These are phyloP conservation scores for Podaxis sp. DNA, from an alignment of 768 basidiomycete species.

Conservation along the genomic window DNA sequence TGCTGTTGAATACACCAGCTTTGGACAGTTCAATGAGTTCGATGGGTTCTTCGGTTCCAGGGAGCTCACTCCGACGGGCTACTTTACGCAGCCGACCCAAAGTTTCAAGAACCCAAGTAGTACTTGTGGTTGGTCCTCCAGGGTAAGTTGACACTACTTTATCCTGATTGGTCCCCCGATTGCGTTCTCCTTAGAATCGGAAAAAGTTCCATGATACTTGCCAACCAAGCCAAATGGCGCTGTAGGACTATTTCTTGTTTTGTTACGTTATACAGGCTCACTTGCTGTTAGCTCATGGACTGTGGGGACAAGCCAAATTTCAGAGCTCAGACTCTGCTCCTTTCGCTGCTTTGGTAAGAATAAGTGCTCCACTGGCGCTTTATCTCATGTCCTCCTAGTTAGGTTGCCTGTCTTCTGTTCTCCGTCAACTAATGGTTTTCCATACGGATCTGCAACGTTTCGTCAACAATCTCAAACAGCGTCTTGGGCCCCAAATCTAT, in stretches of 20 bases:
- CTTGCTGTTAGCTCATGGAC: constrained; percentile 46
- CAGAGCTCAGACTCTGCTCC: constrained; percentile 62
- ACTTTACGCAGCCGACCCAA: constrained; percentile 40
- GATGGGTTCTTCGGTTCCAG: constrained; percentile 31
- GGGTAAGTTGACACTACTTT: constrained; percentile 36
- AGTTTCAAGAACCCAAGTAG: constrained; percentile 48
- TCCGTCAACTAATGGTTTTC: constrained; percentile 72
- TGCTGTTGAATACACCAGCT: constrained; percentile 18
- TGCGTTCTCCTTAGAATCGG: constrained; percentile 42
- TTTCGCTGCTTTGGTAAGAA: constrained; percentile 56
- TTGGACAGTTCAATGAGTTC: constrained; percentile 24
- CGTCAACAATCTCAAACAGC: constrained; percentile 50
- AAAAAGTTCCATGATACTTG: constrained; percentile 69
- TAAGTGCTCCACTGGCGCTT: neutral
- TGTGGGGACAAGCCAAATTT: constrained; percentile 78
- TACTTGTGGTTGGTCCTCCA: constrained; percentile 60
- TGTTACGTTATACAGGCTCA: neutral
- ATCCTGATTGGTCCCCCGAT: neutral
- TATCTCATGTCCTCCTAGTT: constrained; percentile 33
- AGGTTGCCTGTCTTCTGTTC: constrained; percentile 63
- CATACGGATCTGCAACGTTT: constrained; percentile 67
- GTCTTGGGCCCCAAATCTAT: constrained; percentile 64
- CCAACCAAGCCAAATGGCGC: constrained; percentile 70
- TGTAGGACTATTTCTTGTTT: constrained; percentile 28
- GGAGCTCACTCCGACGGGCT: constrained; percentile 40